Evolutionary conservation across 306 rosid species (phyloP).

Genomic region (Herpetospermum pedunculosum): DNA sequence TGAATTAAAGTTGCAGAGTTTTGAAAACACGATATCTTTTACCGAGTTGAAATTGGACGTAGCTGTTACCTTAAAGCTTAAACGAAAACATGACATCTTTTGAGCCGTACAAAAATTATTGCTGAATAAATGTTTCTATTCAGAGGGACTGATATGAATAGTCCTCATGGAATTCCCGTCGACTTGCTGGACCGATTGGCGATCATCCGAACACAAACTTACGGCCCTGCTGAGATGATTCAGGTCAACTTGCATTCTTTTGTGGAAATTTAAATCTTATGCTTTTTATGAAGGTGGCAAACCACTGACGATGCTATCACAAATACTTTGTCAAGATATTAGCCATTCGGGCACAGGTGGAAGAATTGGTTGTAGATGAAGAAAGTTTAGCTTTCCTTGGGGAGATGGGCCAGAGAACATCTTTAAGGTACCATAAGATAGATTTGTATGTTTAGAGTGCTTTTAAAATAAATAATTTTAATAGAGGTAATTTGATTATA

Average conservation of each 20-base stretch:
- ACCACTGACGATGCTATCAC: slow-evolving; percentile 2
- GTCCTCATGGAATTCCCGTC: slow-evolving; percentile 98
- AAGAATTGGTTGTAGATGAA: slow-evolving; percentile 73
- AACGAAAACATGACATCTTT: not conserved
- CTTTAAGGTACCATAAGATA: slow-evolving; percentile 49
- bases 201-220: slow-evolving; percentile 72
- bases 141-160: slow-evolving; percentile 76
- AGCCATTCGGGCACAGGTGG: slow-evolving; percentile 89
- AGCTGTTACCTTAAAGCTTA: not conserved
- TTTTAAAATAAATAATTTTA: not conserved
- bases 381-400: slow-evolving; percentile 94
- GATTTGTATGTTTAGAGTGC: not conserved
- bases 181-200: slow-evolving; percentile 85
- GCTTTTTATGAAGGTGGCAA: not conserved
- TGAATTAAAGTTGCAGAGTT: not conserved
- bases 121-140: not conserved
- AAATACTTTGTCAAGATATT: slow-evolving; percentile 42
- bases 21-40: not conserved
- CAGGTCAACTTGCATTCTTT: slow-evolving; percentile 33
- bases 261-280: not conserved
- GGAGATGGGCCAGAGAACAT: slow-evolving; percentile 65
- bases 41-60: not conserved
- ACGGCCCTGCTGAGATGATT: slow-evolving; percentile 89
- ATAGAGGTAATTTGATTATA: not conserved
- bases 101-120: not conserved